These are phyloP conservation scores for Clavaria fumosa DNA, from an alignment of 768 basidiomycete species.

Conservation along the genomic window DNA sequence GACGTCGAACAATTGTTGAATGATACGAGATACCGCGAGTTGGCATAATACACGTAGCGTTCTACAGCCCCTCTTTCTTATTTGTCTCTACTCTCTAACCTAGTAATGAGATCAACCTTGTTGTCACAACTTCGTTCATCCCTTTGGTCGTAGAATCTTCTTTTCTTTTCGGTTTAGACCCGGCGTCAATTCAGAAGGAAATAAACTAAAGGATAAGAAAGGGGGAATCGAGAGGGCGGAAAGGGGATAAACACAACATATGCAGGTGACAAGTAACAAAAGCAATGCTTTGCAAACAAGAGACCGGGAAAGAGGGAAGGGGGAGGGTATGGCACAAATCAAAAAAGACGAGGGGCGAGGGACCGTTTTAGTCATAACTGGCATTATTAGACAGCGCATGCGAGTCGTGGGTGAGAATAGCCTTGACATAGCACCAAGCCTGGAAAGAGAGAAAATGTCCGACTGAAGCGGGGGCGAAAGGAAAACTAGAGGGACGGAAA, in stretches of 20 bases:
- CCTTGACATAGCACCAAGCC: slow-evolving; percentile 5
- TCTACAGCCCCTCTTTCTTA: too few species aligned
- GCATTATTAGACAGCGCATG: too few species aligned
- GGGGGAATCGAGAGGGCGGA: slow-evolving; percentile 23
- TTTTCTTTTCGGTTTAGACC: too few species aligned
- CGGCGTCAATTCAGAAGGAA: too few species aligned
- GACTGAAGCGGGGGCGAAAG: slow-evolving; percentile 8
- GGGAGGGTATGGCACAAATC: slow-evolving; percentile 22
- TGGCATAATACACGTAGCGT: too few species aligned
- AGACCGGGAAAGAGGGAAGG: slow-evolving; percentile 16
- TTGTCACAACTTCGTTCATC: too few species aligned
- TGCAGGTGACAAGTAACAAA: slow-evolving; percentile 20
- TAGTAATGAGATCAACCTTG: too few species aligned
- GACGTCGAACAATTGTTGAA: slow-evolving; percentile 37
- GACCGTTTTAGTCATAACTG: slow-evolving; percentile 10
- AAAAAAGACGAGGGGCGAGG: slow-evolving; percentile 15
- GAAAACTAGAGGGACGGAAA: slow-evolving; percentile 11
- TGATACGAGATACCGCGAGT: too few species aligned
- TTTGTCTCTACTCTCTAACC: too few species aligned
- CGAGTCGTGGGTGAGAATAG: too few species aligned
- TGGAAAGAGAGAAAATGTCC: slow-evolving; percentile 9
- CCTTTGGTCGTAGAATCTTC: too few species aligned
- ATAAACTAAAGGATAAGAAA: slow-evolving; percentile 9
- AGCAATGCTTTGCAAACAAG: slow-evolving; percentile 24
- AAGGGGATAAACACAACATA: slow-evolving; percentile 36